Percentiles rank a stretch among this genome's conserved stretches.
Conservation (phyloP, 1,139 yeast species). For the Meyerozyma athensensis region DNA sequence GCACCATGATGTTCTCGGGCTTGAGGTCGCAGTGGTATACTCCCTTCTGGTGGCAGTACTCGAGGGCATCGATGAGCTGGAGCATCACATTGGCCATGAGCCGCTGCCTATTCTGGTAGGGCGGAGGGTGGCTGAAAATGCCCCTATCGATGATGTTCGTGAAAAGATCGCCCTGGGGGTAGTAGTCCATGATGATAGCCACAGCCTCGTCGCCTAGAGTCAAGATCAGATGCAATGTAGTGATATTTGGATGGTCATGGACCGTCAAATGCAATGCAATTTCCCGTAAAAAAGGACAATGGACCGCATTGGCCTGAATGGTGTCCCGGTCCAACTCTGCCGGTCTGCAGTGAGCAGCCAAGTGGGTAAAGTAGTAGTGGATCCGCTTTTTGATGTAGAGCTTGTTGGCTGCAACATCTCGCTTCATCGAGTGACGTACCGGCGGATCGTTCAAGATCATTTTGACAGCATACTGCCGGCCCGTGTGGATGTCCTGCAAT, state of each 20-base stretch:
- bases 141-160: conserved; percentile 69
- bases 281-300: conserved; percentile 56
- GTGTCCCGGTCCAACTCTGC: conserved; percentile 39
- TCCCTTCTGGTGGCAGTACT: conserved; percentile 60
- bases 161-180: conserved; percentile 78
- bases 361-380: conserved; percentile 23
- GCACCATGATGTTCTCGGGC: conserved; percentile 36
- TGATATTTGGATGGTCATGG: conserved; percentile 71
- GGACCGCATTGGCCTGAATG: conserved; percentile 37
- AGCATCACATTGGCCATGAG: conserved; percentile 67
- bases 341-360: conserved; percentile 14
- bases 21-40: conserved; percentile 36
- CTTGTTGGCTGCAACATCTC: conserved; percentile 28
- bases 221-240: conserved; percentile 70
- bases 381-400: conserved; percentile 27
- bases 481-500: conserved; percentile 52
- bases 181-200: conserved; percentile 78
- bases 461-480: conserved; percentile 64
- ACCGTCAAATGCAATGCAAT: conserved; percentile 69
- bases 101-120: conserved; percentile 20
- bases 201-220: conserved; percentile 51
- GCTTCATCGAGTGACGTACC: conserved; percentile 14
- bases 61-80: conserved; percentile 70
- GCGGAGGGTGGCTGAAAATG: conserved; percentile 45
- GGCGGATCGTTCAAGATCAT: conserved; percentile 52